Percentiles rank a stretch among this genome's conserved stretches.
phyloP scores from a whole-genome alignment of 495 filamentous ascomycete genomes.

The Apodospora peruviana region DNA sequence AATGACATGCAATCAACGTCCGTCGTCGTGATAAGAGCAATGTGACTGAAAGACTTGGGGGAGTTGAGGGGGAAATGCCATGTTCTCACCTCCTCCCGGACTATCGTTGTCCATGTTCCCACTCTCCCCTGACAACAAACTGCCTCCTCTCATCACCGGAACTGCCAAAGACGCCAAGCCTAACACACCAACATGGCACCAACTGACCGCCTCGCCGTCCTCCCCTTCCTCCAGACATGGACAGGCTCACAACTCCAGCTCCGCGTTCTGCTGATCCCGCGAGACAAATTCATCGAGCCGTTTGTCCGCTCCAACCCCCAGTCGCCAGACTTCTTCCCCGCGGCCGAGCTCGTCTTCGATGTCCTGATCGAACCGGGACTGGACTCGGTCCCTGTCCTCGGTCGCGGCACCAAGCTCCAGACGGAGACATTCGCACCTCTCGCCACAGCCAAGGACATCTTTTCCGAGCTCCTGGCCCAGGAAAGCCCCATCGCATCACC shows the following conservation, averaged over 20 bases:
- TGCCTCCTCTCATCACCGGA: no score
- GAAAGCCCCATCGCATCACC: neutral
- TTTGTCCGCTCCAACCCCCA: neutral
- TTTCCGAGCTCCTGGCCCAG: neutral
- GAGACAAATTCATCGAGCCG: neutral
- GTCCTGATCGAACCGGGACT: neutral
- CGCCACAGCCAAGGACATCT: neutral
- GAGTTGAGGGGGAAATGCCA: no score
- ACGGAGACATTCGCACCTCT: neutral
- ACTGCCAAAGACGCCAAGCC: no score
- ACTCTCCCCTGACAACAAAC: no score
- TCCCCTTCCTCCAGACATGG: neutral
- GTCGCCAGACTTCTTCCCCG: neutral
- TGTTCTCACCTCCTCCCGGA: no score
- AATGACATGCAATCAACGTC: no score
- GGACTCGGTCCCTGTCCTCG: neutral
- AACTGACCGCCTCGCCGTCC: neutral
- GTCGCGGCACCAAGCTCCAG: neutral
- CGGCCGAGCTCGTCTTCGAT: neutral
- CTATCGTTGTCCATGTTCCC: no score
- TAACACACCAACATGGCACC: neutral
- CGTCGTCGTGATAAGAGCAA: no score
- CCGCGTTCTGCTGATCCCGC: neutral
- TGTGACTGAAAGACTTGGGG: no score
- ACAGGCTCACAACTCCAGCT: neutral